phyloP scores from a whole-genome alignment of 305 asterid species.

The Withania somnifera region DNA sequence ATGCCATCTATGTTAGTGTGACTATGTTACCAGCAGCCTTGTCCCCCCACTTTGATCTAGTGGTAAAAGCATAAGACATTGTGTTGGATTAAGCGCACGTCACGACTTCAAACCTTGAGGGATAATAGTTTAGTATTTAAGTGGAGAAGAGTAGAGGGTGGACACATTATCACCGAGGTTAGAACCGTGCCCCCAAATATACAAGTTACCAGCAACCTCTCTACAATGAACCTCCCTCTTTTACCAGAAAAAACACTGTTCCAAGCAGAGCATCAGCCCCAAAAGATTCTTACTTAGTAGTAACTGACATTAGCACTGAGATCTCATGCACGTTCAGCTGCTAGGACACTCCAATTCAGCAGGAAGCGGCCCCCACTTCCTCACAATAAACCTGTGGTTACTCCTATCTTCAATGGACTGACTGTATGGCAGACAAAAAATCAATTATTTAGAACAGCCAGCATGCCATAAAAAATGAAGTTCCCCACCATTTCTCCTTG shows the following conservation, averaged over 20 bases:
- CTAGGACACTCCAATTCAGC: neutral
- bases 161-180: neutral
- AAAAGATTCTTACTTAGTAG: neutral
- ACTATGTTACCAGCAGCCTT: neutral
- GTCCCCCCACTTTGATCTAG: neutral
- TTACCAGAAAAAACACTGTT: neutral
- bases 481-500: neutral
- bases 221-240: neutral
- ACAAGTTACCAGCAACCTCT: neutral
- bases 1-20: neutral
- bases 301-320: neutral
- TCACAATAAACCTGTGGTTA: neutral
- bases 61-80: neutral
- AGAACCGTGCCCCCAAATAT: neutral
- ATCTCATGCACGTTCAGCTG: neutral
- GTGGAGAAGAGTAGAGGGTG: neutral
- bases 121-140: neutral
- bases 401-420: neutral
- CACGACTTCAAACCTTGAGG: neutral
- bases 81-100: neutral
- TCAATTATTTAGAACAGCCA: neutral
- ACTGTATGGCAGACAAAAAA: constrained; percentile 1
- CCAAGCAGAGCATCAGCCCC: neutral
- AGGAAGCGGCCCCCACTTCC: neutral
- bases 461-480: neutral